Conservation (phyloP, 495 filamentous ascomycete genomes). For the Annulohypoxylon nitens region DNA sequence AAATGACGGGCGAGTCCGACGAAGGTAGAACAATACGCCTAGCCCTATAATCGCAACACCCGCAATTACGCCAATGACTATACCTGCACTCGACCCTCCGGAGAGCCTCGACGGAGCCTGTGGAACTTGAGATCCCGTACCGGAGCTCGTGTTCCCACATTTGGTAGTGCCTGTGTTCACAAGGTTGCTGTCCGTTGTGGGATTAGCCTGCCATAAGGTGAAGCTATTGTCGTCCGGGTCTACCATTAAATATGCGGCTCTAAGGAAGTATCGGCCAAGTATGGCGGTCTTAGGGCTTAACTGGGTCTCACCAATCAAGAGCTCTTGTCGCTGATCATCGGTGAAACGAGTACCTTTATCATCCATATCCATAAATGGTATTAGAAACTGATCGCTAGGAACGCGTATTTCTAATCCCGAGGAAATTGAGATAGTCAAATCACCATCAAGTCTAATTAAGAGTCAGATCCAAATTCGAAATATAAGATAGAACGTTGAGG, state of each 20-base stretch:
- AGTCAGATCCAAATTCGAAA: not conserved
- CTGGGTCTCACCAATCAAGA: not conserved
- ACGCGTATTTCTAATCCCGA: not conserved
- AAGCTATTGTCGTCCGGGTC: conserved; percentile 1
- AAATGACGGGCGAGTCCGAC: not conserved
- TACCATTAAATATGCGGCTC: conserved; percentile 7
- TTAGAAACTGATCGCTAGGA: not conserved
- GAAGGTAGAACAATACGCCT: conserved; percentile 1
- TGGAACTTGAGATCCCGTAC: not conserved
- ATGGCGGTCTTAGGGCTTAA: not conserved
- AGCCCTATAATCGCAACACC: not conserved
- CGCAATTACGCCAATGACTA: not conserved
- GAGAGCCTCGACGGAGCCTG: not conserved
- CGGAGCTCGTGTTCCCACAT: too few species aligned
- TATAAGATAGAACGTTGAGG: too few species aligned
- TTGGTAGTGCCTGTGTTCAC: too few species aligned
- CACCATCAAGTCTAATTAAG: not conserved
- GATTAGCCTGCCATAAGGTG: conserved; percentile 11
- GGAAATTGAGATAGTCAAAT: conserved; percentile 5
- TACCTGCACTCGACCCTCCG: not conserved
- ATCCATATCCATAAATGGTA: conserved; percentile 5
- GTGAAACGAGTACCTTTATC: not conserved
- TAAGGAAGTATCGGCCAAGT: conserved; percentile 8
- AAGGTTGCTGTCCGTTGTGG: conserved; percentile 4
- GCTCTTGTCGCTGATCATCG: not conserved